These are phyloP conservation scores for Coniferiporia sulphurascens DNA, from an alignment of 1,284 basidiomycete species.

Conservation along the genomic window DNA sequence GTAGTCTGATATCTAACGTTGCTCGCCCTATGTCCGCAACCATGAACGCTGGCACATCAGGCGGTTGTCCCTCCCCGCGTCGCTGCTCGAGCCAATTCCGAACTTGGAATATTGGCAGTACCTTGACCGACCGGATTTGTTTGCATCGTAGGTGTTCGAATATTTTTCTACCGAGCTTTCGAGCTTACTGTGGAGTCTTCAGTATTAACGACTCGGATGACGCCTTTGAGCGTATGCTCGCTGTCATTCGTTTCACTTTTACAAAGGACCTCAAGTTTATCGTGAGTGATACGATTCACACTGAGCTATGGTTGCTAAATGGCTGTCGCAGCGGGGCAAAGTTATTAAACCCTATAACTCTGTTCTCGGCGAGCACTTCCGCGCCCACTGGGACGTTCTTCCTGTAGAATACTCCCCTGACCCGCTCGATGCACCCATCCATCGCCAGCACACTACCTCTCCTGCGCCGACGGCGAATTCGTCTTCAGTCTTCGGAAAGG, in stretches of 20 bases:
- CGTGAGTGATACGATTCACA: slow-evolving; percentile 39
- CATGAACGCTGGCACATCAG: slow-evolving; percentile 34
- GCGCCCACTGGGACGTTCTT: slow-evolving; percentile 80
- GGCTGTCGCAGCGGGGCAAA: slow-evolving; percentile 65
- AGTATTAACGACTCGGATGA: slow-evolving; percentile 89
- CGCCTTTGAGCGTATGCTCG: slow-evolving; percentile 89
- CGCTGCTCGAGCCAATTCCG: slow-evolving; percentile 84
- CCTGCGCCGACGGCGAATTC: slow-evolving; percentile 28
- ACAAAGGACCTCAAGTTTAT: slow-evolving; percentile 96
- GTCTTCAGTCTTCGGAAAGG: slow-evolving; percentile 25
- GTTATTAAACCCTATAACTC: slow-evolving; percentile 97
- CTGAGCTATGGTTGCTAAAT: neutral
- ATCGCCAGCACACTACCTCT: slow-evolving; percentile 39
- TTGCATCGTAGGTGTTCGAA: slow-evolving; percentile 68
- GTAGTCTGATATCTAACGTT: neutral
- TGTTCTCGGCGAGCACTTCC: slow-evolving; percentile 89
- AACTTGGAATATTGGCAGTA: slow-evolving; percentile 97
- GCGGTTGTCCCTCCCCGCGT: slow-evolving; percentile 86
- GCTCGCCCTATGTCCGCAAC: neutral
- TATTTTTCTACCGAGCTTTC: neutral
- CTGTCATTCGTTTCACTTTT: slow-evolving; percentile 83
- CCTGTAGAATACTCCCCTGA: slow-evolving; percentile 49
- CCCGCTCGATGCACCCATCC: slow-evolving; percentile 40
- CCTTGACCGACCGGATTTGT: slow-evolving; percentile 88
- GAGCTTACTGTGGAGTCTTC: slow-evolving; percentile 1